Evolutionary conservation across 1,284 basidiomycete genomes (phyloP), one percentile per base, ranked within the genome.

Genomic region (Cutaneotrichosporon dermatis): DNA sequence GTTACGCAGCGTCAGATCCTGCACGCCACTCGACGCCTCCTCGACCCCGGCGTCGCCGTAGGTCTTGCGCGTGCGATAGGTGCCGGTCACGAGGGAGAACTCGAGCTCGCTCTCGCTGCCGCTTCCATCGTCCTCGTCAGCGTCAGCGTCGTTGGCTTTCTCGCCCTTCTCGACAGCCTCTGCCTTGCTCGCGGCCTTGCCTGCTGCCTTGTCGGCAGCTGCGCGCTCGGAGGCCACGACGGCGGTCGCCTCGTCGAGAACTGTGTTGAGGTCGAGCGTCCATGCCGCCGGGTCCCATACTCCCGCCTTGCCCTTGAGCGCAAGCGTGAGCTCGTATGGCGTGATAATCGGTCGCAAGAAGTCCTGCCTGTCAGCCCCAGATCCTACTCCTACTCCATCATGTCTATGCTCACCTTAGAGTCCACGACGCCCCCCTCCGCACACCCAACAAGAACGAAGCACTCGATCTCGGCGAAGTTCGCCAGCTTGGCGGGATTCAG

Each of bases 391-490:
- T 25, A 25, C 25, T 25, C 25, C 25, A 25, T 25, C 25, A 25
- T 25, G 25, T 25, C 25, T 25, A n/a, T 25, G 25, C 25, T 25
- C 25, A 25, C 25, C 86, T 88, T 90, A 0, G 88, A 83, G 52
- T 96, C 91, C 13, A 96, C 84, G 42, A 98, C 76, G 53, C 89
- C 92, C 68, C 95, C 95, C 74, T 99, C 95, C 0, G 88, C 88
- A 76, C 95, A 99, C 0, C 94, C 94, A 1, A 97, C 88, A 59
- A 98, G 82, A 5, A 99, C 88, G 70, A 94, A 99, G 70, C 92
- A 94, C 72, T 98, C 95, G 54, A 99, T 88, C 75, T 98, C 94
- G 69, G 91, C 84, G 75, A 98, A 98, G 74, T 99, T 99, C 10
- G 88, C 95, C 39, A 99, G 82, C 72, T 99, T 99, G 13, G 93